These are phyloP conservation scores for Hypoxylon trugodes DNA, from an alignment of 495 filamentous ascomycete species.

Conservation along the genomic window DNA sequence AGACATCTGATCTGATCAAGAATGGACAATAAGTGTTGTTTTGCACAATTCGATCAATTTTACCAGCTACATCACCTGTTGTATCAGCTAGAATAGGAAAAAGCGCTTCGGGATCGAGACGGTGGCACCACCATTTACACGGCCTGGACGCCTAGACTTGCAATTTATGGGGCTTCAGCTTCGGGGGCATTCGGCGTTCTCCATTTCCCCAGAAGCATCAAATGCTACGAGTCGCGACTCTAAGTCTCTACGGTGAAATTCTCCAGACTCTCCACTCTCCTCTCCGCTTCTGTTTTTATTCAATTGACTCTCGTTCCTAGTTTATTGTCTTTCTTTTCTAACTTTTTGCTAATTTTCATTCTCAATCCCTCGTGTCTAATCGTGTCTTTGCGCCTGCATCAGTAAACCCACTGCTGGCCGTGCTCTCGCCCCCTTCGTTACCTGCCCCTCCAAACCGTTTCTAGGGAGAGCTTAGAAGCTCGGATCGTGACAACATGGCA, in stretches of 20 bases:
- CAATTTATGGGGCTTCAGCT: constrained; percentile 9
- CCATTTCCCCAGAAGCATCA: constrained; percentile 38
- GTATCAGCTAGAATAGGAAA: constrained; percentile 16
- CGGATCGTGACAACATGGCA: constrained; percentile 47
- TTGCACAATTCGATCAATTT: neutral
- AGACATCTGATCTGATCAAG: too few relatives aligned
- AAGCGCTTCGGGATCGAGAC: constrained; percentile 4
- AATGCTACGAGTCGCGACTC: constrained; percentile 19
- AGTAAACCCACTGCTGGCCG: constrained; percentile 10
- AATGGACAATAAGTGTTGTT: neutral
- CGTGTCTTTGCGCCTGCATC: constrained; percentile 2
- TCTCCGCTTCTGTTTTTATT: constrained; percentile 8
- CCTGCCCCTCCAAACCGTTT: constrained; percentile 15
- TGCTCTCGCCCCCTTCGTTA: constrained; percentile 5
- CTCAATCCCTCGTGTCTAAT: neutral
- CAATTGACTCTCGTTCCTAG: constrained; percentile 8
- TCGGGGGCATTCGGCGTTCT: constrained; percentile 37
- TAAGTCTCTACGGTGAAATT: constrained; percentile 6
- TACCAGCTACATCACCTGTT: constrained; percentile 13
- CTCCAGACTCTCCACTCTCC: constrained; percentile 28
- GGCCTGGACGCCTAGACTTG: constrained; percentile 23
- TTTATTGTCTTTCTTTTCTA: neutral
- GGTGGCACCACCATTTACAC: constrained; percentile 32
- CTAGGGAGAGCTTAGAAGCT: constrained; percentile 26
- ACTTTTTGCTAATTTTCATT: neutral